Conservation (phyloP, 805 yeast species). For the Candida morakotiae region DNA sequence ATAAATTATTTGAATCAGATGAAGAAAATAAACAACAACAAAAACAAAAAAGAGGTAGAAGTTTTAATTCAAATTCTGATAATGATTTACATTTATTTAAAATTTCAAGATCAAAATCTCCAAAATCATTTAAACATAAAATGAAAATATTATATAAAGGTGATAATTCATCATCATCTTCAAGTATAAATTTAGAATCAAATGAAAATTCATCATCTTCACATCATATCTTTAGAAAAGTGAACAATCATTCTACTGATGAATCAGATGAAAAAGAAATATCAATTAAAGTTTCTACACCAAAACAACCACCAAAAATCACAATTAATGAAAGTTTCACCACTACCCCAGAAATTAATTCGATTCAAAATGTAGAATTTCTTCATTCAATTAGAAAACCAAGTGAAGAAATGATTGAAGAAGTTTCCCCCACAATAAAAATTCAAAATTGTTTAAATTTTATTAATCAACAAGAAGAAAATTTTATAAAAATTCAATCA, state of each 20-base stretch:
- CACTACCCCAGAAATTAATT: not conserved
- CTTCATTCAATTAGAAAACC: not conserved
- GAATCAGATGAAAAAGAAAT: not conserved
- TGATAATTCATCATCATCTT: conserved; percentile 2
- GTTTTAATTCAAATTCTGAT: conserved; percentile 15
- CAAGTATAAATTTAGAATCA: not conserved
- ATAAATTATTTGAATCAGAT: conserved; percentile 24
- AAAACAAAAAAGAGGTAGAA: not conserved
- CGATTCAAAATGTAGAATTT: conserved; percentile 6
- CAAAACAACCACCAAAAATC: not conserved
- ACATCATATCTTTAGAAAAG: not conserved
- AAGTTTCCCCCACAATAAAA: not conserved
- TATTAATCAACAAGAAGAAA: conserved; percentile 9
- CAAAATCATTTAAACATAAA: conserved; percentile 2
- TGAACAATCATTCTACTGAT: not conserved
- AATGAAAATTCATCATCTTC: not conserved
- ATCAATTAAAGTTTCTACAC: not conserved
- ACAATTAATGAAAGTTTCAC: not conserved
- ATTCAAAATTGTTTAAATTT: not conserved
- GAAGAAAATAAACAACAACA: conserved; percentile 4
- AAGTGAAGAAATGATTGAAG: conserved; percentile 4
- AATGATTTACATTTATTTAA: conserved; percentile 6
- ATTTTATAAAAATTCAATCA: conserved; percentile 6
- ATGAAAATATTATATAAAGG: conserved; percentile 7
- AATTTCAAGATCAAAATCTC: conserved; percentile 5